Evolutionary conservation across 2,329 filamentous ascomycete genomes (phyloP).

Genomic region (Hysterium pulicare): DNA sequence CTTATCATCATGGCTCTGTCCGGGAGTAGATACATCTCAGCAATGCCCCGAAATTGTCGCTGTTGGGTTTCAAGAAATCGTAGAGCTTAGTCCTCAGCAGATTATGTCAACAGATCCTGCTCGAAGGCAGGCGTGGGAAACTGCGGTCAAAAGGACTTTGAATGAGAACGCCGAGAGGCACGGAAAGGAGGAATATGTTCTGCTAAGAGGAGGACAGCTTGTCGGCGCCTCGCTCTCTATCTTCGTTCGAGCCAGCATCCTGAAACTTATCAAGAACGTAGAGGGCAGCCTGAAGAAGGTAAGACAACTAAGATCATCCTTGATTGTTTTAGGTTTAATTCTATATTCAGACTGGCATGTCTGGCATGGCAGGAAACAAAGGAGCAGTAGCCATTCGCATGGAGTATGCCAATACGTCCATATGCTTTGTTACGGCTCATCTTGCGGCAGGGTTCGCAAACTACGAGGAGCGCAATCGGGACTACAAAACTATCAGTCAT

Average conservation of each 20-base stretch:
- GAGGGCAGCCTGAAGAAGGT: slow-evolving; percentile 92
- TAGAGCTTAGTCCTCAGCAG: slow-evolving; percentile 94
- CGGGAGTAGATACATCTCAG: slow-evolving; percentile 54
- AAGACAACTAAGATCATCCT: no score
- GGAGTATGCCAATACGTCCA: slow-evolving; percentile 86
- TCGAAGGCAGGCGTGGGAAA: slow-evolving; percentile 81
- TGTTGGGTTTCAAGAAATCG: slow-evolving; percentile 95
- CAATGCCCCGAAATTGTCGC: slow-evolving; percentile 79
- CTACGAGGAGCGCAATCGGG: slow-evolving; percentile 91
- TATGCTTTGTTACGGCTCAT: slow-evolving; percentile 96
- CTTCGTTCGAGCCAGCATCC: slow-evolving; percentile 75
- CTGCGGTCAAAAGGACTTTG: slow-evolving; percentile 71
- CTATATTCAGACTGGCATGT: slow-evolving; percentile 68
- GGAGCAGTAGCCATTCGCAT: slow-evolving; percentile 94
- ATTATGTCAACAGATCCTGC: slow-evolving; percentile 98
- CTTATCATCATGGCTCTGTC: slow-evolving; percentile 81
- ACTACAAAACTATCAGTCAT: slow-evolving; percentile 84
- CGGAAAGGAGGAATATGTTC: slow-evolving; percentile 76
- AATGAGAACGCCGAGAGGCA: slow-evolving; percentile 66
- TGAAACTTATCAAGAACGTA: slow-evolving; percentile 88
- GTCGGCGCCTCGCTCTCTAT: slow-evolving; percentile 91
- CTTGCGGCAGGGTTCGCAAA: slow-evolving; percentile 94
- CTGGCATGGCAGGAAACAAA: slow-evolving; percentile 97
- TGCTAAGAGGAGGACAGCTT: slow-evolving; percentile 86
- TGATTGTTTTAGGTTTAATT: slow-evolving; percentile 16